Base-by-base conservation (phyloP, 169 alveolate genomes). In the Eimeria maxima region DNA sequence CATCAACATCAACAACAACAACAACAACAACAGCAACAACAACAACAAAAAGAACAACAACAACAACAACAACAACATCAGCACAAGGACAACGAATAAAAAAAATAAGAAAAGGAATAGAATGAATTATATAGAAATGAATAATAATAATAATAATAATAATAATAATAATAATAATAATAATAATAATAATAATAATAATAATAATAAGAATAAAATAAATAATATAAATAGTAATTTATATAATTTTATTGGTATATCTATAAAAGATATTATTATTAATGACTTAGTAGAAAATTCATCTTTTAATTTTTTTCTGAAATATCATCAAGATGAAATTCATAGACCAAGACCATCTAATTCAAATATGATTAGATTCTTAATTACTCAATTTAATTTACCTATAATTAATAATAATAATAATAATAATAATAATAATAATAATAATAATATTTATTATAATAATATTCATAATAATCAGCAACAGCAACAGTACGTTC, bases 401-500 rank as follows among this genome's bases (percentile, higher is more conserved):
- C 90, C 71, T 29, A 69, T 13, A 1, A 33, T 33, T 0, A 33
- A 33, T 33, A 33, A 33, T 33, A 33, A 33, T 33, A 33, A 33
- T 33, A 0, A 33, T 33, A 33, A 33, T 33, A 0, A 33, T 33
- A 33, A 33, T 33, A 33, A 33, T 33, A 0, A 33, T 33, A 33
- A 33, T 33, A 0, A 33, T 33, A 33, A 33, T 33, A 33, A 33
- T 33, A 33, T 1, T 33, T 1, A 33, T 33, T 1, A 33, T 33
- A 33, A 33, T 24, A 63, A 16, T 38, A 24, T 3, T 2, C 63
- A 42, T 57, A 50, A 24, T 33, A 73, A 47, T 18, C 50, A 45
- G 73, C 90, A 81, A 47, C 73, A 81, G 90, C 90, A 81, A 71
- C 90, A 80, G 71, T 71, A 69, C 20, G 63, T 42, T 55, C 45